Base-by-base conservation (phyloP, 192 early-diverging fungal species). In the Entomortierella lignicola region DNA sequence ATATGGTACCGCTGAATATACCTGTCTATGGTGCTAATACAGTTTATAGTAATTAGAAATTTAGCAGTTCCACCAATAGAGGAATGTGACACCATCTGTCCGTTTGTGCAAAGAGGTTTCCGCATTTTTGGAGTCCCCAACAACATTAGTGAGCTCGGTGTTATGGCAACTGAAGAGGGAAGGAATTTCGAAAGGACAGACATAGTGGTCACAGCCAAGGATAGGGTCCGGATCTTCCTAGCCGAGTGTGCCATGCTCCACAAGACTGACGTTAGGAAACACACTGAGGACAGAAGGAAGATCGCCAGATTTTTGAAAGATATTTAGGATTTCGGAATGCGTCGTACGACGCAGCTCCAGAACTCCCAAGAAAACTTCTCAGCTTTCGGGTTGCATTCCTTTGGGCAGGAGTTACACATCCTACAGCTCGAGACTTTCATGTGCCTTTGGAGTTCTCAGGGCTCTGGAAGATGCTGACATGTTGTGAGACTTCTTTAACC, bases 241-340 rank as follows among this genome's bases (percentile, higher is more conserved):
- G 44, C 54, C 30, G 69, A 72, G 27, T 72, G 55, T 34, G 56
- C 69, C 29, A 56, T 31, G 15, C 62, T 72, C 0, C 57, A 63
- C 4, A 55, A 72, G 53, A 72, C 55, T 18, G 67, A 60, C 29
- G 26, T 39, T 8, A 31, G 67, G 31, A 69, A 69, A 20, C 37
- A 27, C 25, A 48, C 8, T 13, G 69, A 72, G 10, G 53, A 63
- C 34, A 48, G 61, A 10, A 39, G 61, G 69, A 72, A 58, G 34
- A 30, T 72, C 15, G 69, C 43, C 1, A 60, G 69, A 11, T 55
- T 51, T 8, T 57, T 72, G 55, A 63, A 72, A 54, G 61, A 72
- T 15, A 63, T 60, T 20, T 72, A 61, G 69, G 61, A 72, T 25
- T 63, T 41, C 17, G 61, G 60, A 10, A 61, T 63, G 6, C 39